These are phyloP conservation scores for Erodium trifolium DNA, from an alignment of 441 rosid genomes.

Conservation along the genomic window DNA sequence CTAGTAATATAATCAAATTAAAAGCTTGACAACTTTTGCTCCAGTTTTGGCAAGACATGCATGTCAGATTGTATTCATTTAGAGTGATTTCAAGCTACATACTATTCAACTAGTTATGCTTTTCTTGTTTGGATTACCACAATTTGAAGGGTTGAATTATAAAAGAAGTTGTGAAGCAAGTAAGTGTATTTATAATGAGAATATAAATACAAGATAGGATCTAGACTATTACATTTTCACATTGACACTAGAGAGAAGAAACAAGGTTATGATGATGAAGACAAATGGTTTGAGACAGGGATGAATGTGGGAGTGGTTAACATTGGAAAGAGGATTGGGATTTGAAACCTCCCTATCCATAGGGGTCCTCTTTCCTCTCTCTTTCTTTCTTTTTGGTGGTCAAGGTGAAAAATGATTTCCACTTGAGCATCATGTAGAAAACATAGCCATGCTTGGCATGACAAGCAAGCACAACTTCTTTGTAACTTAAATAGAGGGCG, in stretches of 20 bases:
- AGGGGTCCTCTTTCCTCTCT: background rate
- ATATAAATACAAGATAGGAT: background rate
- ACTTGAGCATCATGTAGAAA: constrained; percentile 6
- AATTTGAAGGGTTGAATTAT: no score
- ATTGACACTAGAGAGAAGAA: background rate
- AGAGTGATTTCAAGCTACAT: no score
- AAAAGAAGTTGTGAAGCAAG: background rate
- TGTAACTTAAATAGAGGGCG: no score
- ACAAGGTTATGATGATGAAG: constrained; percentile 1
- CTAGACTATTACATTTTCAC: background rate
- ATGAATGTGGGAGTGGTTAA: constrained; percentile 10
- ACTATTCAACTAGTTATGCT: no score
- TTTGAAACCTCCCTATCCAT: background rate
- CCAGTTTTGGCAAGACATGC: background rate
- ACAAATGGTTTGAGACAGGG: constrained; percentile 1
- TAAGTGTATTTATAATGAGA: background rate
- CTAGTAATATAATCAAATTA: background rate
- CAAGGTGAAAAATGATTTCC: constrained; percentile 3
- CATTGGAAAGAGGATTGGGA: background rate
- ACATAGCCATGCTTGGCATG: background rate
- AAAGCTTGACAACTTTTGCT: constrained; percentile 6
- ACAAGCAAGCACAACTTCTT: background rate
- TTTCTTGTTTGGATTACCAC: no score
- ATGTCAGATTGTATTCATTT: background rate
- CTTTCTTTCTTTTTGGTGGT: background rate